Evolutionary conservation across 805 yeast genomes (phyloP).

Genomic region (Metschnikowia peoriensis): DNA sequence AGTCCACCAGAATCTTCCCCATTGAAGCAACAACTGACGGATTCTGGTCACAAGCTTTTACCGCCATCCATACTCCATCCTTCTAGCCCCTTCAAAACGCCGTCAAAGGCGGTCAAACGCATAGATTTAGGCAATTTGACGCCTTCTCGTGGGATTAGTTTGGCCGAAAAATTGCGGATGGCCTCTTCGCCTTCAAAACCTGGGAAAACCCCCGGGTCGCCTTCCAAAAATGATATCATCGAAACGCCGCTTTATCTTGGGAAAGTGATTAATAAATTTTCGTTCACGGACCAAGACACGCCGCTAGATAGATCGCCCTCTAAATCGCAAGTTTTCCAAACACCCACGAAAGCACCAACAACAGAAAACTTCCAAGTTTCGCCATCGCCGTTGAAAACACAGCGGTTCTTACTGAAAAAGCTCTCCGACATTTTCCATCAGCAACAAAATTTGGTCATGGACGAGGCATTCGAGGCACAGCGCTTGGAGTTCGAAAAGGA

Average conservation of each 20-base stretch:
- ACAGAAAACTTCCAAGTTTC: slow-evolving; percentile 34
- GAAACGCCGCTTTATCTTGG: slow-evolving; percentile 19
- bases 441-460: slow-evolving; percentile 32
- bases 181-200: slow-evolving; percentile 11
- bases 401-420: slow-evolving; percentile 27
- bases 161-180: slow-evolving; percentile 11
- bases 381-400: slow-evolving; percentile 46
- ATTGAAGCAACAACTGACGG: slow-evolving; percentile 16
- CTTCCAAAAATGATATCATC: neutral
- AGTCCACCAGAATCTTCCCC: slow-evolving; percentile 48
- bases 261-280: slow-evolving; percentile 14
- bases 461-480: slow-evolving; percentile 19
- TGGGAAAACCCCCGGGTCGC: neutral
- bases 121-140: slow-evolving; percentile 16
- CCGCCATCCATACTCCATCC: neutral
- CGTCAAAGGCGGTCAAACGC: slow-evolving; percentile 25
- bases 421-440: slow-evolving; percentile 50
- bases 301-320: slow-evolving; percentile 5
- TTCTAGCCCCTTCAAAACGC: slow-evolving; percentile 32
- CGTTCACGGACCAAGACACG: slow-evolving; percentile 11
- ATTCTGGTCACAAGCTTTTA: neutral
- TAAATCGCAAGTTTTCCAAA: neutral
- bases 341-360: slow-evolving; percentile 17
- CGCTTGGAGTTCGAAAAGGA: slow-evolving; percentile 18
- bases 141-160: slow-evolving; percentile 13